Conservation (phyloP, 305 asterid species). For the Solanum chacoense region DNA sequence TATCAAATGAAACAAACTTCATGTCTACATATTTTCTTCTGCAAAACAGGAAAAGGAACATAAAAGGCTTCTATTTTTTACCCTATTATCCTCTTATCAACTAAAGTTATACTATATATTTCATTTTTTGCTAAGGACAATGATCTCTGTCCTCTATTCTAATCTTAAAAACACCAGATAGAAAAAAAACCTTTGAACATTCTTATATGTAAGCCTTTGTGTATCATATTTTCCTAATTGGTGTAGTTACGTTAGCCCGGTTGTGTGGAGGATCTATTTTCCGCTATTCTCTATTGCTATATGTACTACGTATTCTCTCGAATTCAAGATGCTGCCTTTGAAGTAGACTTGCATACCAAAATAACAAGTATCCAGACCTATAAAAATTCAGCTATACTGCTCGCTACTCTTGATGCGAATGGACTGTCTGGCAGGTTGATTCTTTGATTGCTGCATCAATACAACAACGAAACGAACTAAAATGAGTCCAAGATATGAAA, state of each 20-base stretch:
- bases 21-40: background rate
- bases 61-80: background rate
- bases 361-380: slow-evolving; percentile 18
- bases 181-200: background rate
- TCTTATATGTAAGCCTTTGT: background rate
- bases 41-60: background rate
- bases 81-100: background rate
- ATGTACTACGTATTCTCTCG: slow-evolving; percentile 22
- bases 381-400: slow-evolving; percentile 43
- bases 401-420: slow-evolving; percentile 29
- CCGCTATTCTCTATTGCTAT: slow-evolving; percentile 13
- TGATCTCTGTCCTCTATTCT: background rate
- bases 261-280: slow-evolving; percentile 14
- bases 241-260: background rate
- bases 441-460: slow-evolving; percentile 36
- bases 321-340: slow-evolving; percentile 18
- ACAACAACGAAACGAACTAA: background rate
- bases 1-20: background rate
- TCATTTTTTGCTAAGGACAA: background rate
- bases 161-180: background rate
- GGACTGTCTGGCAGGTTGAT: slow-evolving; percentile 65
- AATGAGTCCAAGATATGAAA: background rate
- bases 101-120: background rate
- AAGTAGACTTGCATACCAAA: slow-evolving; percentile 20
- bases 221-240: background rate